These are phyloP conservation scores for Nigrograna mackinnonii DNA, from an alignment of 2,329 filamentous ascomycete species.

Conservation along the genomic window DNA sequence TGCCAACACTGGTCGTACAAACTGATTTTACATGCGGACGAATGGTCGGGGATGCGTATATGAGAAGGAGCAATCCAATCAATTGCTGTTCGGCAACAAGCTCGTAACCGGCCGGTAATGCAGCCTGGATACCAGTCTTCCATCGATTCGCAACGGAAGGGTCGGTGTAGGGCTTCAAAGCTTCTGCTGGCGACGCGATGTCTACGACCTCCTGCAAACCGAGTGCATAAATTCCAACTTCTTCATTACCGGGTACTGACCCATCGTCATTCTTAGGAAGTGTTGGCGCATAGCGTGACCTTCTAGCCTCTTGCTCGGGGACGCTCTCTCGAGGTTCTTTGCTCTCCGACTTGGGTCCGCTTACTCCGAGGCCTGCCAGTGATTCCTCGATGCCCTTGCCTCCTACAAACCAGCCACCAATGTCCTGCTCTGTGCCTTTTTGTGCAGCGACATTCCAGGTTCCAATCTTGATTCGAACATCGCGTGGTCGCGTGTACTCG, in stretches of 20 bases:
- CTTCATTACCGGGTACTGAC: constrained; percentile 59
- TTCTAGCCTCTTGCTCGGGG: constrained; percentile 51
- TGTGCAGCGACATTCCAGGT: constrained; percentile 93
- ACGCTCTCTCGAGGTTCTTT: constrained; percentile 48
- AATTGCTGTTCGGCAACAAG: constrained; percentile 82
- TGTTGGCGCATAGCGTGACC: constrained; percentile 46
- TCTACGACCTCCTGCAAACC: constrained; percentile 93
- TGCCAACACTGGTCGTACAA: constrained; percentile 82
- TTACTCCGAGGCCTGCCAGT: constrained; percentile 57
- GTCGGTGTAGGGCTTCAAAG: constrained; percentile 76
- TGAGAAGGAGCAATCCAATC: constrained; percentile 78
- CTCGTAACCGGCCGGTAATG: constrained; percentile 76
- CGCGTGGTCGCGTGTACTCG: constrained; percentile 77
- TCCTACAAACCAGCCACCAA: constrained; percentile 85
- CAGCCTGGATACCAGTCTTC: constrained; percentile 74
- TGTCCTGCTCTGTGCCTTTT: constrained; percentile 82
- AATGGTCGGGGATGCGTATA: constrained; percentile 82
- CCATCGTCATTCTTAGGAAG: constrained; percentile 50
- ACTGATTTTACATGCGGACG: constrained; percentile 76
- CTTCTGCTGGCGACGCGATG: constrained; percentile 77
- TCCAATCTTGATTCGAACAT: constrained; percentile 84
- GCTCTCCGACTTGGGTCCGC: constrained; percentile 27
- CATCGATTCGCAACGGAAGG: constrained; percentile 73
- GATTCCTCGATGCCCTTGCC: constrained; percentile 71
- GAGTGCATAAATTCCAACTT: constrained; percentile 87